phyloP scores from a whole-genome alignment of 768 basidiomycete species.

The Hericium alpestre region DNA sequence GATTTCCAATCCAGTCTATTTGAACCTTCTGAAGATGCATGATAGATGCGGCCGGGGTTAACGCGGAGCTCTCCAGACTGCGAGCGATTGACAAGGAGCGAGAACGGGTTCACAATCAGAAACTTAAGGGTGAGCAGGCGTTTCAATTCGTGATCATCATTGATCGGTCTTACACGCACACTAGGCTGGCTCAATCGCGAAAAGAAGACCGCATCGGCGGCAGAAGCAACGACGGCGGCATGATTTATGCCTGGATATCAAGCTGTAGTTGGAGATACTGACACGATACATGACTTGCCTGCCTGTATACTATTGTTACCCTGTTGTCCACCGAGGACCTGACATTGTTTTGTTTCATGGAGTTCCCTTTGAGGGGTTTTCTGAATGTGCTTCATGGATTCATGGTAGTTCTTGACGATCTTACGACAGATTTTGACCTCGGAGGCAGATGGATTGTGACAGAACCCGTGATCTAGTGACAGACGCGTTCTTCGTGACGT shows the following conservation, averaged over 20 bases:
- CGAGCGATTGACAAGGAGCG: slow-evolving; percentile 55
- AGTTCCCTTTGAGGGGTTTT: too few species aligned
- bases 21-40: not conserved
- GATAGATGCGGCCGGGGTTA: slow-evolving; percentile 46
- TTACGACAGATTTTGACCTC: too few species aligned
- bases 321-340: too few species aligned
- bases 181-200: slow-evolving; percentile 2
- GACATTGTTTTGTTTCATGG: too few species aligned
- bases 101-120: slow-evolving; percentile 54
- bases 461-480: too few species aligned
- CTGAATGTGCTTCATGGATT: too few species aligned
- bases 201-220: not conserved
- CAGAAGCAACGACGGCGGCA: not conserved
- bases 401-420: too few species aligned
- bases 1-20: not conserved
- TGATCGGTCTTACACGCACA: not conserved
- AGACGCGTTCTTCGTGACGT: too few species aligned
- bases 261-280: too few species aligned
- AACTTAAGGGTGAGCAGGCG: slow-evolving; percentile 46
- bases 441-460: too few species aligned
- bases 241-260: not conserved
- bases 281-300: too few species aligned
- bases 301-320: too few species aligned
- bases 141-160: not conserved
- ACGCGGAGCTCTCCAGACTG: slow-evolving; percentile 56